A percentile compares a stretch with the other conserved stretches of the same genome.
Evolutionary conservation across 257 asterid species (phyloP).

Genomic region (Solanum corneliomulleri): DNA sequence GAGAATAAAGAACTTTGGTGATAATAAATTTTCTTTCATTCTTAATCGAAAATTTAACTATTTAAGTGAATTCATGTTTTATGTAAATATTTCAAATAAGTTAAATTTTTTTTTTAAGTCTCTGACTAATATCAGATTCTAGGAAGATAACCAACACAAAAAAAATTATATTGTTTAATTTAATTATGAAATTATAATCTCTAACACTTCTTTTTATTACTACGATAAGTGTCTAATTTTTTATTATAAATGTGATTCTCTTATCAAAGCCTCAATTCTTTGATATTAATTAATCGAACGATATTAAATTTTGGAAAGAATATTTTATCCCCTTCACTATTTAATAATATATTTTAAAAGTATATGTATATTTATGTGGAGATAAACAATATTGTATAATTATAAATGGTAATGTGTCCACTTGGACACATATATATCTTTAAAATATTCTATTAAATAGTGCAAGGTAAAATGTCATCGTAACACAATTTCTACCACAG

Average conservation of each 20-base stretch:
- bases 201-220: background rate
- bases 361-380: too few species aligned
- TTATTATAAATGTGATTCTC: background rate
- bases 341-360: too few species aligned
- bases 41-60: accelerated
- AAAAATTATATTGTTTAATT: background rate
- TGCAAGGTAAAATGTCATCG: too few species aligned
- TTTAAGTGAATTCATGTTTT: background rate
- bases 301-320: too few species aligned
- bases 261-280: background rate
- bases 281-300: too few species aligned
- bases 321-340: too few species aligned
- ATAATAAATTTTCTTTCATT: background rate
- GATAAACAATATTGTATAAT: too few species aligned
- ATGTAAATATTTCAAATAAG: background rate
- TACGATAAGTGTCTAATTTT: background rate
- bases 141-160: background rate
- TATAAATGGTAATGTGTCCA: too few species aligned
- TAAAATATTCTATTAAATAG: too few species aligned
- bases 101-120: background rate
- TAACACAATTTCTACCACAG: too few species aligned
- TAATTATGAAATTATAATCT: background rate
- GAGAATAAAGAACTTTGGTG: background rate
- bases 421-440: too few species aligned
- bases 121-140: background rate